Percentiles rank a stretch among this genome's conserved stretches.
These are phyloP conservation scores for Colletotrichum sp. DNA, from an alignment of 2,329 filamentous ascomycete genomes.

Conservation along the genomic window DNA sequence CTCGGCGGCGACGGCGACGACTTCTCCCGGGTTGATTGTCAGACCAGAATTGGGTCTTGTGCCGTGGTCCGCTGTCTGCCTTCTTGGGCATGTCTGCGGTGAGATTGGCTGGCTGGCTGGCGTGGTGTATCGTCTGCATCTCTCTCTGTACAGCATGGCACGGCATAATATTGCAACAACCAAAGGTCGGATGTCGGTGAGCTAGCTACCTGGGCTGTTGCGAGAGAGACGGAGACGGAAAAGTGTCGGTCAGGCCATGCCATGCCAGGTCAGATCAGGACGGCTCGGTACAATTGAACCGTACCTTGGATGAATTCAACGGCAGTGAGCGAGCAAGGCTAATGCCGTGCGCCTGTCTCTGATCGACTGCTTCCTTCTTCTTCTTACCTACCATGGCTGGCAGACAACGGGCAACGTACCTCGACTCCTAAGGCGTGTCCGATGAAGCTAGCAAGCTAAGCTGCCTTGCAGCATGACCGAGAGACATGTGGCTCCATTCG, in stretches of 20 bases:
- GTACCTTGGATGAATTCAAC: neutral
- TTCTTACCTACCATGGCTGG: neutral
- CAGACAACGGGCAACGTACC: neutral
- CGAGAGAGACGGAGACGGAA: neutral
- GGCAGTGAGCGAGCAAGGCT: neutral
- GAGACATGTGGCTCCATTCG: slow-evolving; percentile 24
- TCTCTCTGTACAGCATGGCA: neutral
- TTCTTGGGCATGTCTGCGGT: neutral
- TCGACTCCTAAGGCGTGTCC: slow-evolving; percentile 4
- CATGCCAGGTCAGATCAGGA: neutral
- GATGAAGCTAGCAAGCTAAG: slow-evolving; percentile 16
- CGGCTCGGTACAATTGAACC: neutral
- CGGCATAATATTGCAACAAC: neutral
- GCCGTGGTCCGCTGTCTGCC: neutral
- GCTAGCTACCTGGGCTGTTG: neutral
- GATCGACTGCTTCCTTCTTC: neutral
- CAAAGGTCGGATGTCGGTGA: neutral
- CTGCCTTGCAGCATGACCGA: slow-evolving; percentile 18
- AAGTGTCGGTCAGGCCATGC: neutral
- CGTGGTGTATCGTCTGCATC: neutral
- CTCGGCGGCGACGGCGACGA: neutral
- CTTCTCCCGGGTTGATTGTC: neutral
- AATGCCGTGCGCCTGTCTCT: neutral
- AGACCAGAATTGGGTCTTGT: neutral
- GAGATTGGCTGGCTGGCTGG: neutral